Percentiles rank a stretch among this genome's conserved stretches.
These are phyloP conservation scores for Phaeosphaeriaceae sp. DNA, from an alignment of 2,329 filamentous ascomycete species.

Conservation along the genomic window DNA sequence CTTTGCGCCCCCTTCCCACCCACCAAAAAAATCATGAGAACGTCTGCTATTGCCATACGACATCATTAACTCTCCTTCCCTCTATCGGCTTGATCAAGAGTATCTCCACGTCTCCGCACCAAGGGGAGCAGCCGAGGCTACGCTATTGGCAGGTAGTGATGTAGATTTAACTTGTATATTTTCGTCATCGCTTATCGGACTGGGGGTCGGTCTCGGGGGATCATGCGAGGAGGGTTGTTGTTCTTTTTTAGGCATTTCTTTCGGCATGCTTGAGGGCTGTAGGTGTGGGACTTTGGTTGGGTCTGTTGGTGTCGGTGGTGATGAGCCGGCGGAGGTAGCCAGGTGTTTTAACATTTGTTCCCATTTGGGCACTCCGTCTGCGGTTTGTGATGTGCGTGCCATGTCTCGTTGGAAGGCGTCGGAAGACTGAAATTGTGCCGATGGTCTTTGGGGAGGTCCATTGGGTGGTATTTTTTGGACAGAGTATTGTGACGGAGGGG, in stretches of 20 bases:
- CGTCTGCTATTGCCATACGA: too few species aligned
- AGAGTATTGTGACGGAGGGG: conserved; percentile 15
- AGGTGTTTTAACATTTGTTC: conserved; percentile 45
- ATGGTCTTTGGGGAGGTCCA: conserved; percentile 31
- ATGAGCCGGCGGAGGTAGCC: conserved; percentile 25
- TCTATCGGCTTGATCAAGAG: too few species aligned
- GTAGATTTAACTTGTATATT: conserved; percentile 10
- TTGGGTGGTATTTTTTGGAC: conserved; percentile 14
- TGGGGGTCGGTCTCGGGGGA: conserved; percentile 38
- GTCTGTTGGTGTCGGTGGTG: conserved; percentile 12
- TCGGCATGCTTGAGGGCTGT: conserved; percentile 18
- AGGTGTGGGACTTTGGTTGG: conserved; percentile 20
- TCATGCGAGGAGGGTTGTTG: conserved; percentile 21
- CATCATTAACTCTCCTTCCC: too few species aligned
- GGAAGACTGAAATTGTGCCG: conserved; percentile 52
- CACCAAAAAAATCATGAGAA: too few species aligned
- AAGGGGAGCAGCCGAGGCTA: conserved; percentile 18
- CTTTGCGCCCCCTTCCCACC: too few species aligned
- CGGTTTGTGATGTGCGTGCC: conserved; percentile 28
- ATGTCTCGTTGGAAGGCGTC: conserved; percentile 54
- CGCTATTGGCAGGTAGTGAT: conserved; percentile 11
- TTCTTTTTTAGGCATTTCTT: conserved; percentile 19
- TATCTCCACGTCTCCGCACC: conserved; percentile 45
- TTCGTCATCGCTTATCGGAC: conserved; percentile 41
- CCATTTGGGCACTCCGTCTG: conserved; percentile 36